Evolutionary conservation across 768 basidiomycete genomes (phyloP).

Genomic region (Tricholoma sp.): DNA sequence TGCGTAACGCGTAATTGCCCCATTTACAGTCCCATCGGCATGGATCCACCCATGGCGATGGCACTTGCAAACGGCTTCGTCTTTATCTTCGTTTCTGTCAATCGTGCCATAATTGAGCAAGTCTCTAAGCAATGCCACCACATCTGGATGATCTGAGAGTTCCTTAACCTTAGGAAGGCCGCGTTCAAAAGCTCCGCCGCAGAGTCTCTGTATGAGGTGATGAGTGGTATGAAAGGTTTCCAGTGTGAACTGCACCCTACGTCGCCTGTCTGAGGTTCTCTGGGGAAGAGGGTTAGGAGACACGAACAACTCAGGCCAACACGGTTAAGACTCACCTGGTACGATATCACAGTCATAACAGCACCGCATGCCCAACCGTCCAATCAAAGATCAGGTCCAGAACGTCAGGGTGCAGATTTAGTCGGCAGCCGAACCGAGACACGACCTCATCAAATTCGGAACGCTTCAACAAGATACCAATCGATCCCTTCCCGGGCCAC

Average conservation of each 20-base stretch:
- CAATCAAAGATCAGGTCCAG: conserved; percentile 8
- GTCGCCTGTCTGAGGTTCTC: background rate
- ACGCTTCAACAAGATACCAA: conserved; percentile 10
- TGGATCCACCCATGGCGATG: too few relatives aligned
- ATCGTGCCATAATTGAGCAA: background rate
- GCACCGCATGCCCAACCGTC: conserved; percentile 10
- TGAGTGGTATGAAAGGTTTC: background rate
- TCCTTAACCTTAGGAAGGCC: background rate
- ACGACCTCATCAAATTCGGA: conserved; percentile 11
- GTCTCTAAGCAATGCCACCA: background rate
- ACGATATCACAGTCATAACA: too few relatives aligned
- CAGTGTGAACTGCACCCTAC: background rate
- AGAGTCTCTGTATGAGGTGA: background rate
- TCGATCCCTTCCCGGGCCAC: conserved; percentile 2
- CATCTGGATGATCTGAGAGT: background rate
- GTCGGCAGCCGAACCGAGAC: background rate
- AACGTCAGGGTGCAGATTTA: conserved; percentile 3
- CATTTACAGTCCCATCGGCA: background rate
- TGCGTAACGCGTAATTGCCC: background rate
- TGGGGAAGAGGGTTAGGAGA: background rate
- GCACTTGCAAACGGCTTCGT: background rate
- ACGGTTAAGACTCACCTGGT: too few relatives aligned
- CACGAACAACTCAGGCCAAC: too few relatives aligned
- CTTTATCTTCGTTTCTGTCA: background rate
- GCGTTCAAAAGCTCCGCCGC: too few relatives aligned